Conservation (phyloP, 75 land plant genomes). For the Picea sitchensis region DNA sequence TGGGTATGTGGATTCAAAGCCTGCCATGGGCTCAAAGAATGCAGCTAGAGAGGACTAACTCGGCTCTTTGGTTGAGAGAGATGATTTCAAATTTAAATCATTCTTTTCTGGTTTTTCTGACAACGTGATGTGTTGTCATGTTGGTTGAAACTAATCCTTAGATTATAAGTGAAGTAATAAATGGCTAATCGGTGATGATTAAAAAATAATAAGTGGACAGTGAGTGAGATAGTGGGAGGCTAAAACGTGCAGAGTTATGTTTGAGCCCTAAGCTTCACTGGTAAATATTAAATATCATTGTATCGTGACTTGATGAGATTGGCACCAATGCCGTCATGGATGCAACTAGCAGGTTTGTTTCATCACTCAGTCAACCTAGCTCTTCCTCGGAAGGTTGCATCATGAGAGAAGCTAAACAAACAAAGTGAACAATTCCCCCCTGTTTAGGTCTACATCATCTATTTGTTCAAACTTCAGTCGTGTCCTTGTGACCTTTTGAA, state of each 20-base stretch:
- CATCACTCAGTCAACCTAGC: background rate
- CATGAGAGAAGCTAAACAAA: background rate
- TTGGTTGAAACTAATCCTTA: background rate
- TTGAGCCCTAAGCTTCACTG: too few relatives aligned
- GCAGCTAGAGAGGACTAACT: background rate
- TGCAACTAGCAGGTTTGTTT: background rate
- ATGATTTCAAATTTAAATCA: background rate
- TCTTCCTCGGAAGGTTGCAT: background rate
- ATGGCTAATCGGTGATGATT: too few relatives aligned
- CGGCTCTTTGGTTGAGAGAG: background rate
- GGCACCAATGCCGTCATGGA: background rate
- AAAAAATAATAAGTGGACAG: too few relatives aligned
- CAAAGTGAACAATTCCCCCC: background rate
- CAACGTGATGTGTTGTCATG: background rate
- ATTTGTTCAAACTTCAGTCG: background rate
- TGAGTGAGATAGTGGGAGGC: too few relatives aligned
- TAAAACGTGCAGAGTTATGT: too few relatives aligned
- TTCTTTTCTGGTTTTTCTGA: too few relatives aligned
- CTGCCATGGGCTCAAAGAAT: background rate
- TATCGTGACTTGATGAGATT: background rate
- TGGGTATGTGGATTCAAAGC: slow-evolving; percentile 16
- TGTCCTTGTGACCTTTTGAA: background rate
- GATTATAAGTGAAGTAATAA: background rate
- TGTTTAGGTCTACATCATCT: background rate
- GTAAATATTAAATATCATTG: too few relatives aligned